A percentile compares a stretch with the other conserved stretches of the same genome.
Evolutionary conservation across 2,329 filamentous ascomycete genomes (phyloP).

Genomic region (Alternaria tenuissima): DNA sequence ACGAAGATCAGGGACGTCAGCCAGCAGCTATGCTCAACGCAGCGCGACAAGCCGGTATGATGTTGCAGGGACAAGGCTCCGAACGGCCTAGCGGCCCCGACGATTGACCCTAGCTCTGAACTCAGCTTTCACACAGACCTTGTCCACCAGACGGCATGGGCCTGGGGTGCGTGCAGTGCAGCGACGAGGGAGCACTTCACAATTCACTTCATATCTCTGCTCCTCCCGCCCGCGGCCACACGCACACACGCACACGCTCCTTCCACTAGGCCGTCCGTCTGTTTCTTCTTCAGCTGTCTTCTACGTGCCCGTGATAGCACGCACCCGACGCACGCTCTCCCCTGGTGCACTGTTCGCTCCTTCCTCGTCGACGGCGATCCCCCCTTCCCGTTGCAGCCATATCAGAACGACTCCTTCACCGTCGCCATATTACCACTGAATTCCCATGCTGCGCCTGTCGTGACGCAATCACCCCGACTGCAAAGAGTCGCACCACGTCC

Average conservation of each 20-base stretch:
- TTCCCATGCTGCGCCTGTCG: slow-evolving; percentile 8
- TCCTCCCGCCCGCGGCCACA: slow-evolving; percentile 8
- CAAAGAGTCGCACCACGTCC: neutral
- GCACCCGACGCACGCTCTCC: slow-evolving; percentile 2
- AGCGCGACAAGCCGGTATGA: neutral
- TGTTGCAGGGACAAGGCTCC: slow-evolving; percentile 13
- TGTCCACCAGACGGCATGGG: slow-evolving; percentile 12
- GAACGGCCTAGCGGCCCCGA: slow-evolving; percentile 22
- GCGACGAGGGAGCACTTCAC: slow-evolving; percentile 12
- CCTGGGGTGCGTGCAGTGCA: slow-evolving; percentile 10
- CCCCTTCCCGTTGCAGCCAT: slow-evolving; percentile 23
- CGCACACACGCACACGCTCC: neutral
- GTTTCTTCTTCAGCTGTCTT: slow-evolving; percentile 12
- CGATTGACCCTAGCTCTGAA: slow-evolving; percentile 18
- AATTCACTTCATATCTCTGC: slow-evolving; percentile 21
- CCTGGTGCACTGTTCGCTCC: slow-evolving; percentile 6
- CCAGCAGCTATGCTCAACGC: slow-evolving; percentile 13
- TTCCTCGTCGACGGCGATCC: slow-evolving; percentile 13
- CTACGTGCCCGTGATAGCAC: neutral
- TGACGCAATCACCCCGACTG: neutral
- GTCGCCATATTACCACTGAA: neutral
- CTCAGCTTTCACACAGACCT: slow-evolving; percentile 31
- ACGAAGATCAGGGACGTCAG: slow-evolving; percentile 13
- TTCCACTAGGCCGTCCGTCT: slow-evolving; percentile 10
- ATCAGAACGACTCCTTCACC: neutral